A percentile compares a stretch with the other conserved stretches of the same genome.
Evolutionary conservation across 106 monocot species (phyloP).

Genomic region (Dactylorhiza incarnata): DNA sequence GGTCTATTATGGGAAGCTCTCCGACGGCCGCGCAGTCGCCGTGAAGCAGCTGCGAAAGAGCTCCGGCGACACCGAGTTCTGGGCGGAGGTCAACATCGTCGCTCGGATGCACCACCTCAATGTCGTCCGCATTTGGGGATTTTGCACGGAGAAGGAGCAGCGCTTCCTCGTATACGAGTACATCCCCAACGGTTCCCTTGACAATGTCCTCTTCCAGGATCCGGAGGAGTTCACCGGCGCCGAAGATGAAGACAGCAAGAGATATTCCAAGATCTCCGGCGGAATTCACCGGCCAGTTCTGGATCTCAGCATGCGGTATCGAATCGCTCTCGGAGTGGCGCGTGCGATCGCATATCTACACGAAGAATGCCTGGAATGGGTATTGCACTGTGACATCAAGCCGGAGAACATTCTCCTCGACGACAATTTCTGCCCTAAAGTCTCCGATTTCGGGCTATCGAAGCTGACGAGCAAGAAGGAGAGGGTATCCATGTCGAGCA

Average conservation of each 20-base stretch:
- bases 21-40: slow-evolving; percentile 46
- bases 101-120: slow-evolving; percentile 87
- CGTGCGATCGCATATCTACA: slow-evolving; percentile 80
- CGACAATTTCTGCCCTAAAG: slow-evolving; percentile 84
- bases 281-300: slow-evolving; percentile 19
- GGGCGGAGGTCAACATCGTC: slow-evolving; percentile 76
- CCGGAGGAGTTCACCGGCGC: background rate
- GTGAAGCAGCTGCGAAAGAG: slow-evolving; percentile 42
- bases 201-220: slow-evolving; percentile 49
- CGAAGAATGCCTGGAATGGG: slow-evolving; percentile 91
- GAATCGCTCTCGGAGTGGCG: slow-evolving; percentile 73
- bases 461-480: slow-evolving; percentile 69
- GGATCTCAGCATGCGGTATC: slow-evolving; percentile 58
- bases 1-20: slow-evolving; percentile 45
- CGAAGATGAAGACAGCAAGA: background rate
- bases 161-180: slow-evolving; percentile 82
- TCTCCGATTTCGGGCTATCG: slow-evolving; percentile 75
- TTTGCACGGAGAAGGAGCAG: slow-evolving; percentile 75
- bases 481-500: slow-evolving; percentile 51
- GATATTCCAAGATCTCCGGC: background rate
- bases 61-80: slow-evolving; percentile 58
- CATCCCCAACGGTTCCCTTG: slow-evolving; percentile 70
- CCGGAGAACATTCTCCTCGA: slow-evolving; percentile 82
- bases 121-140: slow-evolving; percentile 82
- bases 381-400: slow-evolving; percentile 84